Evolutionary conservation across 2,329 filamentous ascomycete genomes (phyloP).

Genomic region (Scopulariopsis brevicaulis): DNA sequence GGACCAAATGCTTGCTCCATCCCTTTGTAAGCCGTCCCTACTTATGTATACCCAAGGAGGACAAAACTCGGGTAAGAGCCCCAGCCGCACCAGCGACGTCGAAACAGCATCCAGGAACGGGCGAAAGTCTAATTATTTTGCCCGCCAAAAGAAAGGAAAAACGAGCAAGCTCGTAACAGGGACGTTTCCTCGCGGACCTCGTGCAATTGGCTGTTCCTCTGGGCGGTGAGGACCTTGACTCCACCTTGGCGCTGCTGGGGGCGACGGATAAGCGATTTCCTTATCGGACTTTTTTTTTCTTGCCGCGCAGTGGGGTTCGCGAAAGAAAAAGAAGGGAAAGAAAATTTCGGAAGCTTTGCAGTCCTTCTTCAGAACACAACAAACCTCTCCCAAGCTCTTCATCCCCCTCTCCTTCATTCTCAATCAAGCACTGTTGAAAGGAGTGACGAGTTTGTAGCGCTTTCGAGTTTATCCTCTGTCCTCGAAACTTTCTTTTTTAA

Average conservation of each 20-base stretch:
- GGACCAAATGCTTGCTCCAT: no score
- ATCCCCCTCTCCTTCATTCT: neutral
- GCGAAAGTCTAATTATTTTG: neutral
- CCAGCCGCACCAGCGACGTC: neutral
- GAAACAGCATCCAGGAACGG: neutral
- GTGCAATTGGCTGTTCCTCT: neutral
- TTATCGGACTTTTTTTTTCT: conserved; percentile 1
- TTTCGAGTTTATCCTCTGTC: neutral
- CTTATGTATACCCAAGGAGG: no score
- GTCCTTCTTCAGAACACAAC: conserved; percentile 2
- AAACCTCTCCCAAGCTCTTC: conserved; percentile 5
- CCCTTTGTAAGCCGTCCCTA: no score
- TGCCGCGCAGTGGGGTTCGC: conserved; percentile 5
- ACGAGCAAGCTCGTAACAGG: neutral
- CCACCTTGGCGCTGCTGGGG: neutral
- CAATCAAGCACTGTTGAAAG: neutral
- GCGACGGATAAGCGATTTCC: conserved; percentile 4
- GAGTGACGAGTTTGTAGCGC: neutral
- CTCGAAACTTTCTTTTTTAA: neutral
- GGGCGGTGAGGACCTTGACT: conserved; percentile 1
- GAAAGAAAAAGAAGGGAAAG: conserved; percentile 5
- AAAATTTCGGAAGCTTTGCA: conserved; percentile 10
- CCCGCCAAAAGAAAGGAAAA: neutral
- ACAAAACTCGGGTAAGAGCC: no score
- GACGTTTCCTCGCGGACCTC: neutral